These are phyloP conservation scores for Monascus purpureus DNA, from an alignment of 495 filamentous ascomycete species.

Conservation along the genomic window DNA sequence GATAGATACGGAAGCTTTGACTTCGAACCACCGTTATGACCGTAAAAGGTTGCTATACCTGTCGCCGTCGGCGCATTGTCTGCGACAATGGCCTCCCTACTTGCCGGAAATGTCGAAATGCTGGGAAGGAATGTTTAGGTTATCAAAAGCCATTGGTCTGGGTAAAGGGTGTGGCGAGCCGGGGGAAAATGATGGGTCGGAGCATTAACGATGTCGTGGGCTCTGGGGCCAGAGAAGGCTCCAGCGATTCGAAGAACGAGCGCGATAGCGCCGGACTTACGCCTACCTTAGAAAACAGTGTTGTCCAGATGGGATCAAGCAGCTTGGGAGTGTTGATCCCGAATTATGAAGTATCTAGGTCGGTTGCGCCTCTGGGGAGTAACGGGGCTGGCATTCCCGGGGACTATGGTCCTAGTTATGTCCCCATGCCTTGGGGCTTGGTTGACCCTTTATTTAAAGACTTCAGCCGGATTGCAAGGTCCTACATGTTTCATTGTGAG, in stretches of 20 bases:
- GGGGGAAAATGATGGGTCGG: constrained; percentile 38
- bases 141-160: constrained; percentile 43
- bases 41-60: constrained; percentile 34
- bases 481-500: constrained; percentile 31
- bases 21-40: constrained; percentile 19
- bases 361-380: not conserved
- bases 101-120: constrained; percentile 49
- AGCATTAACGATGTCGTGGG: constrained; percentile 25
- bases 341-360: not conserved
- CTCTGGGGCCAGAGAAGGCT: not conserved
- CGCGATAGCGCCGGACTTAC: not conserved
- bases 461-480: constrained; percentile 18
- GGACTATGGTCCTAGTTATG: constrained; percentile 5
- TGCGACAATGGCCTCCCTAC: constrained; percentile 50
- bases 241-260: not conserved
- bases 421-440: constrained; percentile 19
- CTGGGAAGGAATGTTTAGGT: constrained; percentile 46
- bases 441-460: constrained; percentile 32
- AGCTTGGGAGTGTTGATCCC: not conserved
- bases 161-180: constrained; percentile 38
- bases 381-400: constrained; percentile 5
- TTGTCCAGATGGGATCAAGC: not conserved
- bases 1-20: constrained; percentile 3
- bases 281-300: not conserved
- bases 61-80: constrained; percentile 34